Base-by-base conservation (phyloP, 2,329 filamentous ascomycete species). In the Tolypocladium tropicale region DNA sequence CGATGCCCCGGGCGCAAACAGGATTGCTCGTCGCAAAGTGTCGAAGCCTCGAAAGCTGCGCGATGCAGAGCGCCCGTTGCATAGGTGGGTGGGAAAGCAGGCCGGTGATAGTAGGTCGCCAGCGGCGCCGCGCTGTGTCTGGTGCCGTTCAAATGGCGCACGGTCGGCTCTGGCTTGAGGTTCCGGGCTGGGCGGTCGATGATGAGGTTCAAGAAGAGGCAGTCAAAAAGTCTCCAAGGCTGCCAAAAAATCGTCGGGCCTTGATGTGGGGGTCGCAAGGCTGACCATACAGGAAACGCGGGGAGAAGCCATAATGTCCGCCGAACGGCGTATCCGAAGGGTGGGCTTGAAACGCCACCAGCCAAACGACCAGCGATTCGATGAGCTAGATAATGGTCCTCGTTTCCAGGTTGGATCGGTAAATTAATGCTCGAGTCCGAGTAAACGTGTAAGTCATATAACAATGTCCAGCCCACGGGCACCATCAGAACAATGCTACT, bases 1-100 rank as follows among this genome's bases (percentile, higher is more conserved):
- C 64, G 50, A 68, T 54, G 56, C 54, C 56, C 55, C 64, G 59
- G 46, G 43, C 52, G 28, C 53, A 56, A 52, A 53, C 48, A 18
- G n/a, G 16, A 9, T n/a, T 30, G 36, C 36, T 12, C 7, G 51
- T 53, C 50, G 51, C 25, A 32, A 7, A 37, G 55, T 54, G 32
- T 43, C 23, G 16, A 53, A 52, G 37, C 25, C 28, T 28, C 18
- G 28, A 52, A 39, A 53, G 30, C 12, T 30, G 39, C 23, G 36
- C 14, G 18, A n/a, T 21, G 34, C 51, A 53, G 23, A 30, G 18
- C 34, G 28, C 9, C 33, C 32, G 34, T 53, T 14, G 51, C 51
- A 53, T 53, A n/a, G 11, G 41, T 32, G 21, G 21, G n/a, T n/a
- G n/a, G 2, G n/a, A 14, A 18, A 21, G 18, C 28, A 2, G n/a